These are phyloP conservation scores for Acer saccharum DNA, from an alignment of 345 rosid genomes.

Conservation along the genomic window DNA sequence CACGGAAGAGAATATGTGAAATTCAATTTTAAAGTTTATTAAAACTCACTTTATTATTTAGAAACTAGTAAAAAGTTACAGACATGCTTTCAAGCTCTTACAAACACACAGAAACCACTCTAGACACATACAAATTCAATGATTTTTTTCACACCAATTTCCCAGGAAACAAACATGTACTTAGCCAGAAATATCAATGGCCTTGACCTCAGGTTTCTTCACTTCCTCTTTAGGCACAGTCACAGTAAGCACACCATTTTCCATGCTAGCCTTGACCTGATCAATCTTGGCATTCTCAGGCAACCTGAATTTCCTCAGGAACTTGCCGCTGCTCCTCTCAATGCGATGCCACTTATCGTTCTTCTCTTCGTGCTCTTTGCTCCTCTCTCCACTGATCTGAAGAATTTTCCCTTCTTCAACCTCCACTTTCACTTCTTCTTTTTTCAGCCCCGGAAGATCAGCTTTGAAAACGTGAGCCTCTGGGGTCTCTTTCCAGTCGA, in stretches of 20 bases:
- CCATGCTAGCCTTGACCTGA: slow-evolving; percentile 53
- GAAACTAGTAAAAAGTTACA: neutral
- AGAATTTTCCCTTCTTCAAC: slow-evolving; percentile 44
- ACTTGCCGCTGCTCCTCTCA: slow-evolving; percentile 41
- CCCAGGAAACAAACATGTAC: neutral
- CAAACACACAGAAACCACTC: neutral
- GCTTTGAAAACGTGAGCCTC: slow-evolving; percentile 47
- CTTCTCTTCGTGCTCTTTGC: slow-evolving; percentile 41
- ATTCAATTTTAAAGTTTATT: too few relatives aligned
- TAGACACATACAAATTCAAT: neutral
- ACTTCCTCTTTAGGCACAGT: slow-evolving; percentile 40
- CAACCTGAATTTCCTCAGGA: slow-evolving; percentile 48
- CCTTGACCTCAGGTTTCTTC: slow-evolving; percentile 42
- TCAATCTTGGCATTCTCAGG: slow-evolving; percentile 43
- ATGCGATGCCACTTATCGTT: slow-evolving; percentile 46
- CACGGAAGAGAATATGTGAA: too few relatives aligned
- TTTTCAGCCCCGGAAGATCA: slow-evolving; percentile 47
- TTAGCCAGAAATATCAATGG: slow-evolving; percentile 51
- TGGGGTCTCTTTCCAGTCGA: slow-evolving; percentile 52
- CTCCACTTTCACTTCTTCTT: slow-evolving; percentile 51
- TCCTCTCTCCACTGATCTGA: slow-evolving; percentile 41
- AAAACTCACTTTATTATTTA: neutral
- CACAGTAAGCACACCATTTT: slow-evolving; percentile 57
- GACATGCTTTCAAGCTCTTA: neutral
- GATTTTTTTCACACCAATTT: neutral